These are phyloP conservation scores for Acanthamoeba triangularis DNA, from an alignment of 208 protist species.

Conservation along the genomic window DNA sequence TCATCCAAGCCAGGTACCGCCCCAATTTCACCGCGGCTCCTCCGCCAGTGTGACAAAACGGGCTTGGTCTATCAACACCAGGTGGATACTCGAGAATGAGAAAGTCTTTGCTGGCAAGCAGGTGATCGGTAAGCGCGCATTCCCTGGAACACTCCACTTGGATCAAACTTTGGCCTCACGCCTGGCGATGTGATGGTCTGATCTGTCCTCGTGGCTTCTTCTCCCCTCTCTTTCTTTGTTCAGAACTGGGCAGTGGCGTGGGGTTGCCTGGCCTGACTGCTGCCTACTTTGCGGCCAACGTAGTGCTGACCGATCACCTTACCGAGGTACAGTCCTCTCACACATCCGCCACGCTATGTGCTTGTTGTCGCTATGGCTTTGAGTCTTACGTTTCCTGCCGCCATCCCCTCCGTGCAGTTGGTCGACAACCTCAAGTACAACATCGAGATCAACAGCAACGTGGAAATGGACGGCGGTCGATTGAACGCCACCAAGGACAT, in stretches of 20 bases:
- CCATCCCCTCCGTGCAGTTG: slow-evolving; percentile 22
- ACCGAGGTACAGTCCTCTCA: slow-evolving; percentile 1
- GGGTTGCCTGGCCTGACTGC: slow-evolving; percentile 84
- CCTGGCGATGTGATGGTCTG: neutral
- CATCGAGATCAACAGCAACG: slow-evolving; percentile 81
- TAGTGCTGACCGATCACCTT: slow-evolving; percentile 84
- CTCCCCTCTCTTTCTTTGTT: neutral
- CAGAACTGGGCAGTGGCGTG: slow-evolving; percentile 85
- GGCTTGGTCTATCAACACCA: neutral
- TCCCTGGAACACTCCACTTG: neutral
- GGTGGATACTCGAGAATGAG: slow-evolving; percentile 81
- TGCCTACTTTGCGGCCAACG: slow-evolving; percentile 78
- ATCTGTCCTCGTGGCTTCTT: neutral
- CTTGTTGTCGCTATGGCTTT: too few species aligned
- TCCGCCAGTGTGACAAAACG: too few species aligned
- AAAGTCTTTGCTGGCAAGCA: slow-evolving; percentile 74
- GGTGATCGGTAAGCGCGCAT: slow-evolving; percentile 67
- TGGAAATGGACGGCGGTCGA: neutral
- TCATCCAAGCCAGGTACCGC: slow-evolving; percentile 80
- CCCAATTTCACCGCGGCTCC: neutral
- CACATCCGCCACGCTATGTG: neutral
- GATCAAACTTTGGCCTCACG: neutral
- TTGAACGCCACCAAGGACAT: slow-evolving; percentile 66
- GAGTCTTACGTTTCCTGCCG: neutral
- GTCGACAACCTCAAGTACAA: slow-evolving; percentile 87